phyloP scores from a whole-genome alignment of 441 rosid species.

The Mallotus repandus region DNA sequence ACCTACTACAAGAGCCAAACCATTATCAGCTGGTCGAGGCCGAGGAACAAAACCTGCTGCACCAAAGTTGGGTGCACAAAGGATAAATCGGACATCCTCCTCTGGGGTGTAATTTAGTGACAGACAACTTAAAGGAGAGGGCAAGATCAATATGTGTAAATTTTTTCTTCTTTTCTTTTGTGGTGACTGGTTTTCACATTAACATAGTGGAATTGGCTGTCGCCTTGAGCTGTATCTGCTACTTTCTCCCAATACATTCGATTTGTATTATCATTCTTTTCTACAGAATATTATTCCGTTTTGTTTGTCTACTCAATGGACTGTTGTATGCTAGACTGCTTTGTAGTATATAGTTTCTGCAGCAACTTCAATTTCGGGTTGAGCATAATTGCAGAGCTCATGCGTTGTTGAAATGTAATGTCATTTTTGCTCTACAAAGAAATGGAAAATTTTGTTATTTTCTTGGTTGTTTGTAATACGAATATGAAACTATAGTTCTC shows the following conservation, averaged over 20 bases:
- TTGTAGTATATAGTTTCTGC: constrained; percentile 11
- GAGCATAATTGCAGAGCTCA: not conserved
- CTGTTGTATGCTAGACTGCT: not conserved
- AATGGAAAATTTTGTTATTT: constrained; percentile 3
- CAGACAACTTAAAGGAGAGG: constrained; percentile 6
- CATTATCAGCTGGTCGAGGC: constrained; percentile 75
- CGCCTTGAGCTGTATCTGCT: constrained; percentile 26
- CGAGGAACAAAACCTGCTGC: constrained; percentile 72
- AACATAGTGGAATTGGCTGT: constrained; percentile 13
- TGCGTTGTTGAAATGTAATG: not conserved
- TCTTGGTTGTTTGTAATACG: not conserved
- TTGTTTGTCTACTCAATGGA: not conserved
- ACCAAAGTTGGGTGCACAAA: constrained; percentile 81
- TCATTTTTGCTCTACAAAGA: not conserved
- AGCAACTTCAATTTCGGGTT: not conserved
- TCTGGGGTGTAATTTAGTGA: constrained; percentile 51
- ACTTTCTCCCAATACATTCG: constrained; percentile 30
- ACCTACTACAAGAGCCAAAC: constrained; percentile 81
- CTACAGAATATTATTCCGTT: constrained; percentile 12
- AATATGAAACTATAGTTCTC: no score
- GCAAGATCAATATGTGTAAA: constrained; percentile 32
- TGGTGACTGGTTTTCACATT: constrained; percentile 33
- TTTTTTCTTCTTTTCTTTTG: constrained; percentile 20
- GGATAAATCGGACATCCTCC: constrained; percentile 79
- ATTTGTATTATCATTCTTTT: constrained; percentile 65